A percentile compares a stretch with the other conserved stretches of the same genome.
Conservation (phyloP, 805 yeast genomes). For the Saturnispora dispora region DNA sequence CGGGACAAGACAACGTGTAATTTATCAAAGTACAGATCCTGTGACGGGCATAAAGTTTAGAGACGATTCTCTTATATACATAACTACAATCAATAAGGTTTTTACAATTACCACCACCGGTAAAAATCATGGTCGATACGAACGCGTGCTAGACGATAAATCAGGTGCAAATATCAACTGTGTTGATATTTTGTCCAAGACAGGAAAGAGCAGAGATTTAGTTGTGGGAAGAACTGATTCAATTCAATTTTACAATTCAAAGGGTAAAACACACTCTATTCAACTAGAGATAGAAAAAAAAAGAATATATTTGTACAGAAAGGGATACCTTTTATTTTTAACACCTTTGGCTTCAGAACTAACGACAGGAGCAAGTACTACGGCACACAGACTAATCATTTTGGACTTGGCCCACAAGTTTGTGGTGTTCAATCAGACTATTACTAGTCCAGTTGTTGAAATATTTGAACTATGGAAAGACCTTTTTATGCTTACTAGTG, state of each 20-base stretch:
- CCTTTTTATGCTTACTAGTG: conserved; percentile 55
- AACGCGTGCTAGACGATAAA: conserved; percentile 35
- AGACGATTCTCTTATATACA: conserved; percentile 48
- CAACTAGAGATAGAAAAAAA: conserved; percentile 50
- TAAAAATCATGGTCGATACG: conserved; percentile 59
- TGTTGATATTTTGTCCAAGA: conserved; percentile 27
- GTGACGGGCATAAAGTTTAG: conserved; percentile 66
- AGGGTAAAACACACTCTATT: conserved; percentile 45
- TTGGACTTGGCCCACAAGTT: conserved; percentile 64
- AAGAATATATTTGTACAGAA: conserved; percentile 34
- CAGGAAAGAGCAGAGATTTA: conserved; percentile 26
- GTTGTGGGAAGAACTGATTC: conserved; percentile 60
- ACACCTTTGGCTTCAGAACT: conserved; percentile 36
- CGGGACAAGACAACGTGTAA: conserved; percentile 78
- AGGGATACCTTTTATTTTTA: conserved; percentile 40
- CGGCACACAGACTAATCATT: conserved; percentile 50
- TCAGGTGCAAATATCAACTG: conserved; percentile 45
- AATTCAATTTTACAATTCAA: conserved; percentile 50
- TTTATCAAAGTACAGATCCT: conserved; percentile 69
- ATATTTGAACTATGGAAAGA: conserved; percentile 50
- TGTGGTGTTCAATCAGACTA: conserved; percentile 56
- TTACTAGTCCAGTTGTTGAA: conserved; percentile 56
- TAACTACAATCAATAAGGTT: conserved; percentile 66
- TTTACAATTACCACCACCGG: conserved; percentile 71
- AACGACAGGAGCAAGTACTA: conserved; percentile 16